Conservation (phyloP, 2,329 filamentous ascomycete species). For the Aspergillus hiratsukae region DNA sequence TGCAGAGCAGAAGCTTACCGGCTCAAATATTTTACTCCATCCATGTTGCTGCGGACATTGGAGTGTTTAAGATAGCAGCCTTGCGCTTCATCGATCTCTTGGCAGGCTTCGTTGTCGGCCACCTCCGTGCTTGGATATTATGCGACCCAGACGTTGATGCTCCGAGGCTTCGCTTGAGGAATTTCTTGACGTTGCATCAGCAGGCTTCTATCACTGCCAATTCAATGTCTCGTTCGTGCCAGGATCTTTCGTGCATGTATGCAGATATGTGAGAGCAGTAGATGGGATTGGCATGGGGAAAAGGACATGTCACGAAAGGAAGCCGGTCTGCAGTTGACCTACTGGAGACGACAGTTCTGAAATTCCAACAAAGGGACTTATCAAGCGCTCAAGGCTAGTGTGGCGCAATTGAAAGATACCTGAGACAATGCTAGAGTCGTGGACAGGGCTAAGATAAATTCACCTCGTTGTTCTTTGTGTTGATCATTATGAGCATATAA, state of each 20-base stretch:
- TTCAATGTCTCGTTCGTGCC: neutral
- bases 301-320: conserved; percentile 15
- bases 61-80: conserved; percentile 1
- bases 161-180: neutral
- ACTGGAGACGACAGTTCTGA: neutral
- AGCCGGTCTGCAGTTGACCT: too few species aligned
- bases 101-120: conserved; percentile 3
- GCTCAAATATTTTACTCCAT: conserved; percentile 13
- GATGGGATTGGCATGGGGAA: conserved; percentile 15
- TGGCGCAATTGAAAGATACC: neutral
- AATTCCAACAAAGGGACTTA: neutral
- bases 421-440: neutral
- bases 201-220: conserved; percentile 16
- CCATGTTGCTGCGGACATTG: conserved; percentile 1
- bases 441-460: neutral
- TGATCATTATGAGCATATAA: neutral
- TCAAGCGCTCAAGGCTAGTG: neutral
- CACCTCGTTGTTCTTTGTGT: neutral
- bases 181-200: conserved; percentile 6
- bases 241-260: too few species aligned
- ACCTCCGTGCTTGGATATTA: neutral
- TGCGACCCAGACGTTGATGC: neutral
- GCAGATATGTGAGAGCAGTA: conserved; percentile 15
- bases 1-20: conserved; percentile 12
- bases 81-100: neutral